Conservation (phyloP, 805 yeast species). For the Alloascoidea hylecoeti region DNA sequence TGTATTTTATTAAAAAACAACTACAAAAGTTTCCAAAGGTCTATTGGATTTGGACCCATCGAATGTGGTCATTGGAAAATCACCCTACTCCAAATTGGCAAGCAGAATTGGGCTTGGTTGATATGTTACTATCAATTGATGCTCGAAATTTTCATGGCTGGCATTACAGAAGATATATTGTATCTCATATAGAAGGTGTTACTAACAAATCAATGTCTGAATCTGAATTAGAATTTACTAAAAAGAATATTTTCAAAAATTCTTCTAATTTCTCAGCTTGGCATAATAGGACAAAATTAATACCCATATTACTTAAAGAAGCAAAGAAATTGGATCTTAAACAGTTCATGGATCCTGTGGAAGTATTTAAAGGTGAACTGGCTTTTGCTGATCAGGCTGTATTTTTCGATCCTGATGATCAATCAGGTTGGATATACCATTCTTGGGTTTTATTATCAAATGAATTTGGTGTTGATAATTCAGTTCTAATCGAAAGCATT, state of each 20-base stretch:
- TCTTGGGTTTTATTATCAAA: slow-evolving; percentile 43
- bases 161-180: slow-evolving; percentile 77
- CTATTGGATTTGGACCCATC: slow-evolving; percentile 95
- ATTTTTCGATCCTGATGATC: slow-evolving; percentile 85
- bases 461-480: slow-evolving; percentile 15
- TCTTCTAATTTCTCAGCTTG: slow-evolving; percentile 93
- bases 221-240: slow-evolving; percentile 64
- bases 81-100: slow-evolving; percentile 47
- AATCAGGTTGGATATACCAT: slow-evolving; percentile 83
- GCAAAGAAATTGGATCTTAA: slow-evolving; percentile 11
- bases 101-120: slow-evolving; percentile 57
- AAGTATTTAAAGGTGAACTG: slow-evolving; percentile 42
- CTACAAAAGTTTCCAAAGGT: slow-evolving; percentile 69
- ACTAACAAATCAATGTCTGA: slow-evolving; percentile 17
- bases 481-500: slow-evolving; percentile 24
- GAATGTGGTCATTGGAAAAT: slow-evolving; percentile 62
- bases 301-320: slow-evolving; percentile 32
- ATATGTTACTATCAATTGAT: slow-evolving; percentile 54
- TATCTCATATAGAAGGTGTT: slow-evolving; percentile 20
- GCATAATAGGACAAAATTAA: slow-evolving; percentile 73
- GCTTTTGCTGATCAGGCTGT: slow-evolving; percentile 58
- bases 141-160: slow-evolving; percentile 90
- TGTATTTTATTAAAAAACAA: slow-evolving; percentile 41
- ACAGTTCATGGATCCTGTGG: slow-evolving; percentile 17
- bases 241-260: slow-evolving; percentile 62